Evolutionary conservation across 306 rosid species (phyloP).

Genomic region (Alnus rubra): DNA sequence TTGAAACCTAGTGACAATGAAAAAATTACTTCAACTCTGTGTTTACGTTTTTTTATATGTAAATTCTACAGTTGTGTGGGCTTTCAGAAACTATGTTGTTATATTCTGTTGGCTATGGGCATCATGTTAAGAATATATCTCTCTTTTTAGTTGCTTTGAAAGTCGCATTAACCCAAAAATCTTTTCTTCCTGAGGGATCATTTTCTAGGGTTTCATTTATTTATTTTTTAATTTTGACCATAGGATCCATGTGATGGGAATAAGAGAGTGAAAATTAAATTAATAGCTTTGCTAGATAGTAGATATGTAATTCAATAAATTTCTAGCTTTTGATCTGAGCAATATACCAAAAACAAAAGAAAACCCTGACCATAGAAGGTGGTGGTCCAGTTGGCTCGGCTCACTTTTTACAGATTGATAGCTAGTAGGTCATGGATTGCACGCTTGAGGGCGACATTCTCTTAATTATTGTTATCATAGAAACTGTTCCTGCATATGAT

Average conservation of each 20-base stretch:
- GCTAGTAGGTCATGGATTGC: no score
- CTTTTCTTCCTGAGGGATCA: not conserved
- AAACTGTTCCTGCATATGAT: no score
- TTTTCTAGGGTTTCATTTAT: not conserved
- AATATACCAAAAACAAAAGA: not conserved
- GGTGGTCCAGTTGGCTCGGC: no score
- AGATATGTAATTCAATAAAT: not conserved
- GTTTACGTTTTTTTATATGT: slow-evolving; percentile 1
- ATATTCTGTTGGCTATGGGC: not conserved
- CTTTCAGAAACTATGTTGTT: not conserved
- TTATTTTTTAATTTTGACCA: not conserved
- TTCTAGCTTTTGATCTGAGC: not conserved
- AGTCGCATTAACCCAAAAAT: not conserved
- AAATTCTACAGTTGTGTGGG: not conserved
- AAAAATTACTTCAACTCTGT: slow-evolving; percentile 17
- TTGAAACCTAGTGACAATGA: slow-evolving; percentile 23
- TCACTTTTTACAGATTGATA: no score
- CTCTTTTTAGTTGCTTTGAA: not conserved
- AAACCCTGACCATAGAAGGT: no score
- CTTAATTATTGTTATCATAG: no score
- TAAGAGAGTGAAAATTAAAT: not conserved
- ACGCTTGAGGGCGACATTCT: no score
- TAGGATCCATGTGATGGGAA: not conserved
- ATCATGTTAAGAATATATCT: not conserved
- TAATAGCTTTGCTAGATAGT: not conserved